A percentile compares a stretch with the other conserved stretches of the same genome.
These are phyloP conservation scores for Phoma herbarum DNA, from an alignment of 2,329 filamentous ascomycete species.

Conservation along the genomic window DNA sequence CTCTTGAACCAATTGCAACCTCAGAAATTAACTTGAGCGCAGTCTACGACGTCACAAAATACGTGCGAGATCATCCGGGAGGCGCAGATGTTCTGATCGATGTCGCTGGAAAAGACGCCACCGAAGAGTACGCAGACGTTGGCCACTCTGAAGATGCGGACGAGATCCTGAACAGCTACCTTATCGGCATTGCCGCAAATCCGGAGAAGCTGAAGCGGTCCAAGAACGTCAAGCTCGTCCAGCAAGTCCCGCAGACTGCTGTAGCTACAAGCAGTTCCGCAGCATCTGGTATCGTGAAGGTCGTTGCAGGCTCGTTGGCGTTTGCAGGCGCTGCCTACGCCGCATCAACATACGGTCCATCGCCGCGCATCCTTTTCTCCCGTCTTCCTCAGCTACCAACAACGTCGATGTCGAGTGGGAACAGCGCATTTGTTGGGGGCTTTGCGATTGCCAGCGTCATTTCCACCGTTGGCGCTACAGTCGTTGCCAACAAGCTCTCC, in stretches of 20 bases:
- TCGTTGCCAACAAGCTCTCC: constrained; percentile 46
- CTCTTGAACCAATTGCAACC: not conserved
- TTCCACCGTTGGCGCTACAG: constrained; percentile 26
- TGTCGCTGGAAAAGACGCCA: constrained; percentile 55
- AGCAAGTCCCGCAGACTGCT: constrained; percentile 35
- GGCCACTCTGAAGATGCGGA: constrained; percentile 58
- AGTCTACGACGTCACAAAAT: constrained; percentile 68
- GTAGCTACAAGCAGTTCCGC: constrained; percentile 8
- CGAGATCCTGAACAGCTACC: constrained; percentile 52
- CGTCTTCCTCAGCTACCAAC: constrained; percentile 12
- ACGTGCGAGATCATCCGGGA: constrained; percentile 66
- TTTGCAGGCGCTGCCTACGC: constrained; percentile 24
- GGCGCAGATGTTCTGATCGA: constrained; percentile 54
- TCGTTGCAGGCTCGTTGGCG: constrained; percentile 19
- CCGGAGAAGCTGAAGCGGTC: constrained; percentile 27
- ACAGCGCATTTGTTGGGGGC: constrained; percentile 23
- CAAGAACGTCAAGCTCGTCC: constrained; percentile 50
- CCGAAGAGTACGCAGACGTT: constrained; percentile 54
- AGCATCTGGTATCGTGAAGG: constrained; percentile 19
- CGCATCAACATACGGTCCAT: constrained; percentile 23
- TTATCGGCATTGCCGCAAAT: constrained; percentile 37
- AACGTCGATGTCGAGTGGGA: constrained; percentile 14
- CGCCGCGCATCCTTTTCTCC: constrained; percentile 19
- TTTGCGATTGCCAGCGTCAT: constrained; percentile 32
- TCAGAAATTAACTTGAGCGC: constrained; percentile 4